Evolutionary conservation across 345 rosid species (phyloP).

Genomic region (Acer negundo): DNA sequence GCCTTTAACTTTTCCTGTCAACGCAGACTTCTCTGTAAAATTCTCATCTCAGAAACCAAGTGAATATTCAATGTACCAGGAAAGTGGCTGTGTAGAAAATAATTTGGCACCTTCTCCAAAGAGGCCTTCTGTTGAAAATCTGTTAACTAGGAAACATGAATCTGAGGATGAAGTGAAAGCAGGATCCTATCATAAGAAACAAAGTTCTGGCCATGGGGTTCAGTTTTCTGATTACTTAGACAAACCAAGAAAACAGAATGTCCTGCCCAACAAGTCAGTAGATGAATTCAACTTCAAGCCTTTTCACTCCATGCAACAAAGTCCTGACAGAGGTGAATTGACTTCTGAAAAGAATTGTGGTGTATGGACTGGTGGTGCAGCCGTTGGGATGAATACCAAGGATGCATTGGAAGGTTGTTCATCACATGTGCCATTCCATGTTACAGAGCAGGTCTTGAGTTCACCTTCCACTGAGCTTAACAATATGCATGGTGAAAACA

Average conservation of each 20-base stretch:
- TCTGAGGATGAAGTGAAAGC: slow-evolving; percentile 23
- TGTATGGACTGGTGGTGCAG: slow-evolving; percentile 20
- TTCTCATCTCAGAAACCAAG: slow-evolving; percentile 27
- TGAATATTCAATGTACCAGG: slow-evolving; percentile 21
- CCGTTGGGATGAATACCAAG: slow-evolving; percentile 29
- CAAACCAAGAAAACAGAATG: slow-evolving; percentile 26
- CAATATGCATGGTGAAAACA: slow-evolving; percentile 24
- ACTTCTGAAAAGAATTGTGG: slow-evolving; percentile 25
- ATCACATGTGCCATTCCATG: slow-evolving; percentile 43
- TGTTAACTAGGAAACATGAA: slow-evolving; percentile 22
- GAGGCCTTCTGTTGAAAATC: slow-evolving; percentile 17
- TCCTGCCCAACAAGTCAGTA: slow-evolving; percentile 24
- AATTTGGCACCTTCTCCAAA: slow-evolving; percentile 24
- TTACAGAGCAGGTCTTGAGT: slow-evolving; percentile 30
- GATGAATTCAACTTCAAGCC: slow-evolving; percentile 30
- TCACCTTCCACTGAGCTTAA: slow-evolving; percentile 35
- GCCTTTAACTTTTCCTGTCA: slow-evolving; percentile 26
- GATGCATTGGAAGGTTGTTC: slow-evolving; percentile 34
- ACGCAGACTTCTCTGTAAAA: slow-evolving; percentile 28
- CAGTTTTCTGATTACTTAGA: slow-evolving; percentile 23
- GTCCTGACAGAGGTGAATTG: slow-evolving; percentile 25
- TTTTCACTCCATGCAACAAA: slow-evolving; percentile 27
- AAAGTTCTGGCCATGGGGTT: slow-evolving; percentile 23
- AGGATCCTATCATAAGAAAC: slow-evolving; percentile 21
- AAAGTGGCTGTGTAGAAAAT: slow-evolving; percentile 19